Percentiles rank a stretch among this genome's conserved stretches.
Conservation (phyloP, 2,329 filamentous ascomycete genomes). For the Aspergillus sp. region DNA sequence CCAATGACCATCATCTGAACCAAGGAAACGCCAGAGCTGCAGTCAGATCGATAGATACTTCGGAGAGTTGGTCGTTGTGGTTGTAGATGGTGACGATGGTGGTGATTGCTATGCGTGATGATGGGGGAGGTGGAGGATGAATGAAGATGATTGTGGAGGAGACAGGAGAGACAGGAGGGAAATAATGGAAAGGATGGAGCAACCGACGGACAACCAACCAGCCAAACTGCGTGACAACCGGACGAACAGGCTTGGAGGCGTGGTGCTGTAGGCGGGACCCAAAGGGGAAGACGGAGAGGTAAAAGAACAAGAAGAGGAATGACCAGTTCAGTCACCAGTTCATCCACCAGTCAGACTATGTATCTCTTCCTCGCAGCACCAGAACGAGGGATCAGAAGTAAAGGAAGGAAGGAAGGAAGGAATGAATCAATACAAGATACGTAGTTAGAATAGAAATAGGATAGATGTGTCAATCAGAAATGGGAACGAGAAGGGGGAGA, state of each 20-base stretch:
- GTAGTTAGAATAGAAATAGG: too few species aligned
- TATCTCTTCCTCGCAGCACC: too few species aligned
- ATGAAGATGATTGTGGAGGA: constrained; percentile 4
- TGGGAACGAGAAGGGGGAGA: too few species aligned
- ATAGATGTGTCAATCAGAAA: too few species aligned
- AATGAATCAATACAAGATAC: too few species aligned
- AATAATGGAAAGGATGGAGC: constrained; percentile 7
- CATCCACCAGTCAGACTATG: too few species aligned
- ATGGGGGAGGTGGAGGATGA: neutral
- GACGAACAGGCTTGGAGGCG: constrained; percentile 1
- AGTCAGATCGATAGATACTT: neutral
- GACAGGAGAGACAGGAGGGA: constrained; percentile 4
- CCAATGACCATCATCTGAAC: constrained; percentile 10
- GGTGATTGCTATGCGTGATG: neutral
- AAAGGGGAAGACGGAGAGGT: neutral
- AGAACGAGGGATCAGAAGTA: too few species aligned
- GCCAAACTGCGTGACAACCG: too few species aligned
- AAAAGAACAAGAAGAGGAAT: neutral
- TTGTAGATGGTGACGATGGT: neutral
- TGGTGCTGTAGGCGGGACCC: constrained; percentile 1
- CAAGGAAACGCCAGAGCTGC: constrained; percentile 1
- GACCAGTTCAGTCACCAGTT: neutral
- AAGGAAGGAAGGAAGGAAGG: too few species aligned
- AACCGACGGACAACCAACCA: constrained; percentile 2
- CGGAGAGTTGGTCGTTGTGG: neutral